Base-by-base conservation (phyloP, 306 rosid genomes). In the Alnus glutinosa region DNA sequence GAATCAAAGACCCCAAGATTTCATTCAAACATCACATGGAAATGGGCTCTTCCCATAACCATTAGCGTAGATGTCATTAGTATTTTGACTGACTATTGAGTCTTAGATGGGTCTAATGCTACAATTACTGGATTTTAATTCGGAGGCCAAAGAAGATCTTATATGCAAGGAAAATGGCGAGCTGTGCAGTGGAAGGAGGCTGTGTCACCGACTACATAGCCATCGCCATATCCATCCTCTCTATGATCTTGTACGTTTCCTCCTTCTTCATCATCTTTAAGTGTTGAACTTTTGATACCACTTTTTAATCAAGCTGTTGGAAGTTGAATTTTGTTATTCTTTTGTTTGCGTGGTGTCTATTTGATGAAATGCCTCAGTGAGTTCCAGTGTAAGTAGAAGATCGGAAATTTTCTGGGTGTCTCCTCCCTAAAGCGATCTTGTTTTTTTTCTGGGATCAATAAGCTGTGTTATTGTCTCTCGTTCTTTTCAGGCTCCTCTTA, bases 151-250 rank as follows among this genome's bases (percentile, higher is more conserved):
- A 11, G 32, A 37, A 4, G 3, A 2, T 37, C 63, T 12, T 59
- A 19, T 68, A 85, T 86, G 96, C 80, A 6, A 81, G 39, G 64
- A 81, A 46, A 78, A 89, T 92, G 97, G 81, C 80, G 3, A 72
- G 75, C 55, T 95, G 97, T 83, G 97, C 98, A 14, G 81, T 80
- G 14, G 73, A 86, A 55, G 99, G 99, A 62, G 98, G 99, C 6
- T 95, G 98, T 77, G 93, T 89, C 89, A 91, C 86, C 51, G 98
- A 95, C 73, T 93, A 83, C 83, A 19, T 87, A 47, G 99, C 97
- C 76, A 58, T 95, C 71, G 74, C 90, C 37, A 3, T 91, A 4
- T 83, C 99, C 71, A 77, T 87, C 57, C 9, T 85, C 52, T 90
- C 89, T 75, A 84, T 88, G 61, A 76, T 88, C 79, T 37, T 95